These are phyloP conservation scores for Heterobasidion occidentale DNA, from an alignment of 1,284 basidiomycete genomes.

Conservation along the genomic window DNA sequence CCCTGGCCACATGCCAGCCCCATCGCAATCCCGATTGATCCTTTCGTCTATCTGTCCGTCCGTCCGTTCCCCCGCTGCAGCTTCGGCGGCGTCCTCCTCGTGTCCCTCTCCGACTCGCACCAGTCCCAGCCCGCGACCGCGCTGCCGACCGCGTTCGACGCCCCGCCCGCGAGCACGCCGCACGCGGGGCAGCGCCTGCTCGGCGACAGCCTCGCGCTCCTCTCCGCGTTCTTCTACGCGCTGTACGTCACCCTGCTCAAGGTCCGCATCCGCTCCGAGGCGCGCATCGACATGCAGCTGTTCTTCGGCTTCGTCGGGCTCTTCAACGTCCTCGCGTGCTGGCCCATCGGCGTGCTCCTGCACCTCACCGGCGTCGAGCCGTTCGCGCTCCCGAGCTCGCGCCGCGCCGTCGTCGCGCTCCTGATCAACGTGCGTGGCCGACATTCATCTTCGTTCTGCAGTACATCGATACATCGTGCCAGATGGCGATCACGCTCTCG, in stretches of 20 bases:
- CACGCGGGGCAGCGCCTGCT: conserved; percentile 25
- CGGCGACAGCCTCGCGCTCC: conserved; percentile 75
- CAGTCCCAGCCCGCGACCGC: background rate
- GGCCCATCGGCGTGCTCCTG: conserved; percentile 79
- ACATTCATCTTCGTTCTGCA: conserved; percentile 4
- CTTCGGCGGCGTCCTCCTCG: conserved; percentile 81
- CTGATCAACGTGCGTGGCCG: conserved; percentile 59
- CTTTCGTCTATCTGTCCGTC: background rate
- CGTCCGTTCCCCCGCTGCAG: conserved; percentile 30
- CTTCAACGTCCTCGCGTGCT: conserved; percentile 78
- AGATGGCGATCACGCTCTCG: conserved; percentile 83
- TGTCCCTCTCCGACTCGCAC: conserved; percentile 71
- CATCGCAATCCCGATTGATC: background rate
- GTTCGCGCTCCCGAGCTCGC: conserved; percentile 66
- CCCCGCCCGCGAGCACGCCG: background rate
- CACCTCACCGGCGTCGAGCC: conserved; percentile 72
- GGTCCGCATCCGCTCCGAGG: conserved; percentile 76
- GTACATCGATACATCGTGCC: background rate
- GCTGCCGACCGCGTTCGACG: background rate
- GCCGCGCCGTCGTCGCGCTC: conserved; percentile 57
- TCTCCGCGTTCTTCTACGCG: conserved; percentile 85
- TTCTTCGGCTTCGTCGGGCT: conserved; percentile 93
- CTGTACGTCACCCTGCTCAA: conserved; percentile 92
- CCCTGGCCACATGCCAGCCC: conserved; percentile 9
- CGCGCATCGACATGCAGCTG: conserved; percentile 85